Base-by-base conservation (phyloP, 208 protist genomes). In the Hexamita inflata region DNA sequence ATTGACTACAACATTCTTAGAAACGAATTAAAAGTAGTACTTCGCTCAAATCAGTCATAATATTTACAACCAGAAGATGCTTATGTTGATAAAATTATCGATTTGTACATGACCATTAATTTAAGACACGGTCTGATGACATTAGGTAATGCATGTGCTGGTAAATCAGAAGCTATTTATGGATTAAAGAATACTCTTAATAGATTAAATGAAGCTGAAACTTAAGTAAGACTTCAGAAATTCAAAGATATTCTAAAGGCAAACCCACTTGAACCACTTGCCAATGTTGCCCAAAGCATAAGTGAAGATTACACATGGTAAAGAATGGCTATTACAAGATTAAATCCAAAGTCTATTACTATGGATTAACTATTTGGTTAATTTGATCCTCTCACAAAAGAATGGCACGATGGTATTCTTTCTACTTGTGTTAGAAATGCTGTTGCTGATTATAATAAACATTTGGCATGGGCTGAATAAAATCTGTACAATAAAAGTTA, bases 391-490 rank as follows among this genome's bases (percentile, higher is more conserved):
- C 90, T 93, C 74, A 95, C 93, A 2, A 88, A 92, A 9, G 94
- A 98, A 80, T 97, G 94, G 93, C 91, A 87, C 58, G 93, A 97
- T 82, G 94, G 94, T 57, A 91, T 98, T 34, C 91, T 98, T 67
- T 91, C 93, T 7, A 79, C 86, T 13, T 85, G 94, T 7, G 93
- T 93, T 83, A 80, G 91, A 35, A 84, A 88, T 32, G 38, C 58
- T 26, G 79, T 64, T 0, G 81, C 70, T 32, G 82, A 85, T 42
- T 30, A 29, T 0, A 75, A 70, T 49, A n/a, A 35, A 34, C 64
- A 70, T 70, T 45, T 38, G 38, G 38, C 35, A 24, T 57, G 38
- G 24, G 9, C 9, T 49, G 64, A 70, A 38, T 38, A 70, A 38
- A 38, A 66, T n/a, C n/a, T n/a, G n/a, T n/a, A n/a, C 13, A 66